Evolutionary conservation across 257 asterid species (phyloP), one percentile per base, ranked within the genome.

Genomic region (Sherardia arvensis): DNA sequence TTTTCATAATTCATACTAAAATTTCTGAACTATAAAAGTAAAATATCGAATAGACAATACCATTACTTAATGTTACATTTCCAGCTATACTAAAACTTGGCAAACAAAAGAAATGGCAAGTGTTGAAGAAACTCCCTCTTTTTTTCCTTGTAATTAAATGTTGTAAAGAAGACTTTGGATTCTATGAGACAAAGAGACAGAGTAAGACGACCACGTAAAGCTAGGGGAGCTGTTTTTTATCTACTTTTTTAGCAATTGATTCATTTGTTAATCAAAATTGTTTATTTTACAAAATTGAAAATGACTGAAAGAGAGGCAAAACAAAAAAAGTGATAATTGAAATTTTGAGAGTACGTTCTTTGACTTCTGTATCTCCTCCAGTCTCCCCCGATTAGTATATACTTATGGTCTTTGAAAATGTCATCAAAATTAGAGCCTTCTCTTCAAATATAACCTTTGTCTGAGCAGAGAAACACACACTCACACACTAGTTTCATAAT

Each of bases 341-440:
- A 72, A 73, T 64, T 47, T 3, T n/a, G 61, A 26, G 59, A 58
- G 81, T 75, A 78, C 51, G 49, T 64, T 59, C 68, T 74, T 86
- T 86, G 91, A 86, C 95, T 79, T 81, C 54, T 76, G 76, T 61
- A 49, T 53, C 76, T 73, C 58, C 58, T 20, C 58, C 15, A 7
- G 51, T 43, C 74, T 58, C 36, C 54, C 26, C 62, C 67, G 26
- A 54, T 38, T 45, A 67, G 33, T 65, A 59, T 63, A 53, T 68
- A 45, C 57, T n/a, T 36, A 71, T 61, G 74, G 75, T 76, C 85
- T 64, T 71, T 25, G 57, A 79, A 59, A 51, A 4, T 49, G 26
- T 1, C 26, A 49, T 7, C 49, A 43, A 43, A 21, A 23, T 48
- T 48, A 21, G 2, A 7, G 12, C 1, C n/a, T 20, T 34, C 33